phyloP scores from a whole-genome alignment of 345 rosid genomes.

The Turnera subulata region DNA sequence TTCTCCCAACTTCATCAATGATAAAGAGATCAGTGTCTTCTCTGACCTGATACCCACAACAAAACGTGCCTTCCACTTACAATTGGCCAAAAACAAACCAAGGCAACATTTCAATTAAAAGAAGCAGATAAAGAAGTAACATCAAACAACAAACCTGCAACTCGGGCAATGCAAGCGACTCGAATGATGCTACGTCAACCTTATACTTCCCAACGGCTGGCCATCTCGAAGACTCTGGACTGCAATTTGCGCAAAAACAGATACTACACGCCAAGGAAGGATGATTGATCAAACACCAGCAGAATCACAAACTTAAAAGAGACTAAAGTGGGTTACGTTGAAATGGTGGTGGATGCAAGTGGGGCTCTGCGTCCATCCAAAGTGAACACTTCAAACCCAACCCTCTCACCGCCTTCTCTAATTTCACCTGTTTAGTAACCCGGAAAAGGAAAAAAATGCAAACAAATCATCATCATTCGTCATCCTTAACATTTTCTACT shows the following conservation, averaged over 20 bases:
- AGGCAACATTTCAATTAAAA: too few relatives aligned
- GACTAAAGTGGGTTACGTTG: constrained; percentile 28
- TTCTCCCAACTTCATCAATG: constrained; percentile 35
- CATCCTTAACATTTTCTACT: too few relatives aligned
- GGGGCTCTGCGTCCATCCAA: constrained; percentile 54
- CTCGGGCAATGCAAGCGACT: constrained; percentile 63
- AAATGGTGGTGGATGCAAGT: constrained; percentile 47
- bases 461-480: neutral
- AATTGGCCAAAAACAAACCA: too few relatives aligned
- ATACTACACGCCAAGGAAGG: neutral
- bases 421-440: constrained; percentile 39
- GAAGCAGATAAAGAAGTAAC: too few relatives aligned
- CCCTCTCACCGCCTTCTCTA: constrained; percentile 49
- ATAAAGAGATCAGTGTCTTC: too few relatives aligned
- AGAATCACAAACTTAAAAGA: neutral
- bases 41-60: too few relatives aligned
- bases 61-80: neutral
- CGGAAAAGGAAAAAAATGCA: neutral
- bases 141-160: constrained; percentile 42
- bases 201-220: constrained; percentile 23
- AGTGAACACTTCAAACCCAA: constrained; percentile 61
- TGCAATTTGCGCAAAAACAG: too few relatives aligned
- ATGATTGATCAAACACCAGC: neutral
- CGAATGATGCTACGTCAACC: constrained; percentile 26
- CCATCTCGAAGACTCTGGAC: too few relatives aligned